Percentiles rank a stretch among this genome's conserved stretches.
Conservation (phyloP, 2,329 filamentous ascomycete genomes). For the Colletotrichum lindemuthianum region DNA sequence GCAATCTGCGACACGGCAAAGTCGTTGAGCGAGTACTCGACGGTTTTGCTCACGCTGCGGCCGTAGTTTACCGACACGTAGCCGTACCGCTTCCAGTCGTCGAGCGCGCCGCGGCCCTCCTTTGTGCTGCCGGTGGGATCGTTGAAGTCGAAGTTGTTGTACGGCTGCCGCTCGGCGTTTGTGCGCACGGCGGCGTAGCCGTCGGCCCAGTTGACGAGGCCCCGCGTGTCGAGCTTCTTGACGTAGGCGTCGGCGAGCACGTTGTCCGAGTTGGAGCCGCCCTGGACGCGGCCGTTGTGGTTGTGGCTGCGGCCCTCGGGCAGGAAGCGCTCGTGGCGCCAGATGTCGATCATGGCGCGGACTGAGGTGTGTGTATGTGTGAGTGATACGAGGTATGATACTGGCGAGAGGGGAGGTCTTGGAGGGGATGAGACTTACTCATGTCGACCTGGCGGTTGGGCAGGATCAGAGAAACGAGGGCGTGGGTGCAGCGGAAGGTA, state of each 20-base stretch:
- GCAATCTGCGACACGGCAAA: conserved; percentile 66
- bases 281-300: conserved; percentile 67
- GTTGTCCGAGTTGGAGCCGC: conserved; percentile 69
- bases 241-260: conserved; percentile 69
- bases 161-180: conserved; percentile 64
- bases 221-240: conserved; percentile 51
- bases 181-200: conserved; percentile 64
- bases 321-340: conserved; percentile 63
- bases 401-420: background rate
- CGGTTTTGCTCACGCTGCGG: conserved; percentile 62
- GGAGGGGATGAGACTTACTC: conserved; percentile 35
- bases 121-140: conserved; percentile 64
- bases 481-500: conserved; percentile 62
- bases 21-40: conserved; percentile 69
- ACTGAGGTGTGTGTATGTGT: conserved; percentile 40
- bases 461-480: conserved; percentile 63
- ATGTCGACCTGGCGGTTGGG: conserved; percentile 63
- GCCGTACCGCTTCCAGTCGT: conserved; percentile 66
- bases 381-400: background rate
- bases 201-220: conserved; percentile 64
- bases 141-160: conserved; percentile 58
- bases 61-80: conserved; percentile 65
- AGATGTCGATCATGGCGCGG: conserved; percentile 67
- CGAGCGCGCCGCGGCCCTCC: conserved; percentile 66
- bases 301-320: conserved; percentile 65